Conservation (phyloP, 2,329 filamentous ascomycete species). For the Aspergillus sp. region DNA sequence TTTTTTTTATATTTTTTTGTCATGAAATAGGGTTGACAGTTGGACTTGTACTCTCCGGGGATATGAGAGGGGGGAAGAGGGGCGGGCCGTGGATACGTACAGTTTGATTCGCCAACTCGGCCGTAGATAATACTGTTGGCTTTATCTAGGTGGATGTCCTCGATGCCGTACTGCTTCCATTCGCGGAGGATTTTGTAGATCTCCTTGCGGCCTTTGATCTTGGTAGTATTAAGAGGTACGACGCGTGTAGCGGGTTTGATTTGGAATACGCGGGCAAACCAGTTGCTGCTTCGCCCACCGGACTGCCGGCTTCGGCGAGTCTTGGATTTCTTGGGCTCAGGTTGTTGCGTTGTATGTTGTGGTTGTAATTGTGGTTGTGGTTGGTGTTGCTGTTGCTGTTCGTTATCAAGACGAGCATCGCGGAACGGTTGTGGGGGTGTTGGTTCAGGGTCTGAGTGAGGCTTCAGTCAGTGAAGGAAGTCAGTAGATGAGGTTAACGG, state of each 20-base stretch:
- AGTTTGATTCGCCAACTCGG: constrained; percentile 72
- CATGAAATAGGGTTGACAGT: not conserved
- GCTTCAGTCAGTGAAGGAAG: not conserved
- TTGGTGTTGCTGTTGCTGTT: constrained; percentile 7
- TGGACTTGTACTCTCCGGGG: too few relatives aligned
- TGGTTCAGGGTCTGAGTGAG: constrained; percentile 7
- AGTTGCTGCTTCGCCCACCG: constrained; percentile 63
- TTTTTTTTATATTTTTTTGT: not conserved
- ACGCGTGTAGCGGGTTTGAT: constrained; percentile 78
- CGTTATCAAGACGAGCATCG: constrained; percentile 18
- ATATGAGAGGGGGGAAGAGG: not conserved
- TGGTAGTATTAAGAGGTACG: constrained; percentile 72
- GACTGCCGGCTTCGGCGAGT: constrained; percentile 16
- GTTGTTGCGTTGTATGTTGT: constrained; percentile 11
- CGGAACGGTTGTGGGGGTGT: constrained; percentile 11
- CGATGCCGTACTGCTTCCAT: constrained; percentile 80
- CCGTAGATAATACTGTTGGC: constrained; percentile 76
- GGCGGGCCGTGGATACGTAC: constrained; percentile 55
- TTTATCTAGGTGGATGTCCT: constrained; percentile 76
- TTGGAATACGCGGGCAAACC: constrained; percentile 85
- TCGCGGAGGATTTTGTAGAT: constrained; percentile 72
- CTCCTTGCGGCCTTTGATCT: constrained; percentile 73
- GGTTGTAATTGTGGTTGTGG: not conserved
- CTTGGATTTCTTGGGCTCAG: not conserved
- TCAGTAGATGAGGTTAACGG: constrained; percentile 13